These are phyloP conservation scores for Fusarium sublunatum DNA, from an alignment of 2,329 filamentous ascomycete species.

Conservation along the genomic window DNA sequence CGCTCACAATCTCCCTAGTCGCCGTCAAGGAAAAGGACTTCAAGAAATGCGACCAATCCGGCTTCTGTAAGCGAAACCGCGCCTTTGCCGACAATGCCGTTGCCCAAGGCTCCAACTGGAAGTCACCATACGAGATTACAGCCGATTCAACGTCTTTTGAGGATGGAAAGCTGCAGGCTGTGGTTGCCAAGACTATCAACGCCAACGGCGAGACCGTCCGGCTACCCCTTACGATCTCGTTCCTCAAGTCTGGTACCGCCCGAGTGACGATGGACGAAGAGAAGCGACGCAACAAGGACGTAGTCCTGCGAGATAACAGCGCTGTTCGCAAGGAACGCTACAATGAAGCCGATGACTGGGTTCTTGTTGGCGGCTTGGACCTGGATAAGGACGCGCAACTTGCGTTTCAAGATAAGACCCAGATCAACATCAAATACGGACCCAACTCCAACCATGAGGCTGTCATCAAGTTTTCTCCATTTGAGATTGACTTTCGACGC, in stretches of 20 bases:
- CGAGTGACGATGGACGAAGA: slow-evolving; percentile 93
- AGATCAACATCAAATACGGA: slow-evolving; percentile 83
- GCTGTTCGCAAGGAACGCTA: slow-evolving; percentile 90
- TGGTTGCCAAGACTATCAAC: slow-evolving; percentile 82
- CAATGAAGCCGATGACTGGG: slow-evolving; percentile 89
- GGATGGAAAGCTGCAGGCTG: slow-evolving; percentile 81
- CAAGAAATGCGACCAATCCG: slow-evolving; percentile 95
- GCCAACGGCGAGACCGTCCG: slow-evolving; percentile 73
- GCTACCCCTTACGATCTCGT: slow-evolving; percentile 85
- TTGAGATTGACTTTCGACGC: slow-evolving; percentile 86
- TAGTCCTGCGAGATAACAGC: slow-evolving; percentile 87
- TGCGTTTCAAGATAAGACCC: slow-evolving; percentile 71
- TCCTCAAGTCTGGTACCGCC: slow-evolving; percentile 89
- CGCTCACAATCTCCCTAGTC: slow-evolving; percentile 60
- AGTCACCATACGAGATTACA: slow-evolving; percentile 82
- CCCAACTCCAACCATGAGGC: slow-evolving; percentile 81
- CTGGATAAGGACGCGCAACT: slow-evolving; percentile 78
- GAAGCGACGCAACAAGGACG: slow-evolving; percentile 86
- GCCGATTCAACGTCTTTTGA: slow-evolving; percentile 79
- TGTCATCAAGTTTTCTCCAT: slow-evolving; percentile 83
- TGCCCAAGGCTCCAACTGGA: slow-evolving; percentile 74
- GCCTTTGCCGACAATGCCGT: slow-evolving; percentile 83
- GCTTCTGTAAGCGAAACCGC: slow-evolving; percentile 96
- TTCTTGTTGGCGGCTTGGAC: slow-evolving; percentile 82
- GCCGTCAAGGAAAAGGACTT: slow-evolving; percentile 96